Base-by-base conservation (phyloP, 805 yeast genomes). In the Kuraishia cidri region DNA sequence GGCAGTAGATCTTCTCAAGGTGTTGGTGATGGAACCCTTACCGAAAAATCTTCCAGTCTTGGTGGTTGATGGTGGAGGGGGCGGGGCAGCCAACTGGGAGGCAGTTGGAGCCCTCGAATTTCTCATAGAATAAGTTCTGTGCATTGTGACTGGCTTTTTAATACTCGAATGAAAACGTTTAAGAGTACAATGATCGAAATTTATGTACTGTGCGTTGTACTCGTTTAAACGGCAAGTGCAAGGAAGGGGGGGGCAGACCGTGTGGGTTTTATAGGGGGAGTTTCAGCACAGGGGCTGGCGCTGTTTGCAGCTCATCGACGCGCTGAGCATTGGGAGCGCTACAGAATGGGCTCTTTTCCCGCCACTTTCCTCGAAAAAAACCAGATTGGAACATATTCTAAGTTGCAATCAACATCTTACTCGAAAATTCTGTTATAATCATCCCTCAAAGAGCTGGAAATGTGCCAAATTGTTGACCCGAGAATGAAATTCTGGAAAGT, bases 111-210 rank as follows among this genome's bases (percentile, higher is more conserved):
- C 87, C 60, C 84, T 79, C 35, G 71, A 62, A 40, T 76, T 68
- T 74, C 90, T 79, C 53, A 82, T 62, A 14, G 92, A 82, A 56
- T 82, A 82, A 8, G 92, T 82, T 75, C 86, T 79, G 65, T 82
- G 87, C 90, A 82, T 81, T 43, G 32, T 57, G 42, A 53, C 40
- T 31, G 58, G 43, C 26, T 64, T 56, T 40, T 31, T 14, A 1
- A 21, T 16, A 15, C 19, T 31, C 28, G 27, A 22, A 15, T 23
- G 33, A 23, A 11, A 10, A 6, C n/a, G n/a, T n/a, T n/a, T n/a
- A n/a, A n/a, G 19, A 12, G 16, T 13, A 8, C 23, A 20, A 20
- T 20, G 10, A 10, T 7, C 10, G 23, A 20, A 20, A 20, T n/a
- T n/a, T n/a, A n/a, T n/a, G 10, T 20, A 20, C 23, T 7, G 23